Conservation (phyloP, 192 early-diverging fungal species). For the Backusella circina region DNA sequence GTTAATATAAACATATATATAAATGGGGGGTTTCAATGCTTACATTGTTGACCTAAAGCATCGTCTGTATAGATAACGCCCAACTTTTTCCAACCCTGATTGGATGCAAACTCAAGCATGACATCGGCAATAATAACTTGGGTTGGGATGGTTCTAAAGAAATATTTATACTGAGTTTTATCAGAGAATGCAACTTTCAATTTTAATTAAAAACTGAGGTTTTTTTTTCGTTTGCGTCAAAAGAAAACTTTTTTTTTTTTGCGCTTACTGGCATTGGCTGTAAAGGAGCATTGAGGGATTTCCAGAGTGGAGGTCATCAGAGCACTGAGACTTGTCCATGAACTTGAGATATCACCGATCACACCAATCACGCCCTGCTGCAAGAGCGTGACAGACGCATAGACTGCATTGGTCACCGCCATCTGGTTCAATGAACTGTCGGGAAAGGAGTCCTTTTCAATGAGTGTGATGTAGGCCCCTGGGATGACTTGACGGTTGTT, state of each 20-base stretch:
- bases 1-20: background rate
- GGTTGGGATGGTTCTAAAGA: conserved; percentile 51
- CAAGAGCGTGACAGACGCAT: conserved; percentile 42
- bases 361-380: conserved; percentile 51
- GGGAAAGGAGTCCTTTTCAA: conserved; percentile 49
- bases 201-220: background rate
- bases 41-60: conserved; percentile 45
- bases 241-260: no score
- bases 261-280: conserved; percentile 43
- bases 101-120: conserved; percentile 44
- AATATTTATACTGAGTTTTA: conserved; percentile 46
- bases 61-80: conserved; percentile 47
- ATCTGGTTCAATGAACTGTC: conserved; percentile 36
- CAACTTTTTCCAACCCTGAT: conserved; percentile 42
- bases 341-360: conserved; percentile 49
- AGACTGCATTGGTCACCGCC: conserved; percentile 45
- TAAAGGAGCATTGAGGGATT: conserved; percentile 52
- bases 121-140: conserved; percentile 43
- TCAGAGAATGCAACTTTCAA: conserved; percentile 40
- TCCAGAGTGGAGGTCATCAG: conserved; percentile 42
- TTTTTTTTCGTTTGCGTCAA: background rate
- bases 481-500: conserved; percentile 42
- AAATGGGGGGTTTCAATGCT: background rate
- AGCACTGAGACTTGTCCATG: conserved; percentile 43
- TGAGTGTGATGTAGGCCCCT: conserved; percentile 43